Base-by-base conservation (phyloP, 306 rosid genomes). In the Quercus gilva region DNA sequence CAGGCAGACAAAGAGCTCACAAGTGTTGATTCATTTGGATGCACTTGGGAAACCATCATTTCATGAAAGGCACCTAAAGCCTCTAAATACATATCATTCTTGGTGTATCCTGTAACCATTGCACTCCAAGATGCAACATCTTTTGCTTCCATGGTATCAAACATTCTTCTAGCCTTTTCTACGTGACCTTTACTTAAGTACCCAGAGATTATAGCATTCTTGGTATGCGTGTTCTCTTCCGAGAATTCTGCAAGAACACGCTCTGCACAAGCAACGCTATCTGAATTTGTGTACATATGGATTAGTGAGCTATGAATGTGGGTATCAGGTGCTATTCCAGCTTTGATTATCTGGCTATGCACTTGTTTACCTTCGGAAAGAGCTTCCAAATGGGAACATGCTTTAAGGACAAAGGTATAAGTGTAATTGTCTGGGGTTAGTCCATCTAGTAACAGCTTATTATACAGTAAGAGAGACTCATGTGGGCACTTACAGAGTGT, bases 41-140 rank as follows among this genome's bases (percentile, higher is more conserved):
- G 74, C 31, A 81, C 79, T 29, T 80, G 76, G 68, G 68, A 67
- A 56, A 28, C 80, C 76, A 58, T 55, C 89, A 87, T 83, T 15
- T 85, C 82, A 23, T 21, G 84, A 49, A 86, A 82, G 2, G 76
- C 51, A 59, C 7, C 74, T 56, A 86, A 70, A 3, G 90, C 87
- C 49, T 86, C 84, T n/a, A 26, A 20, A 72, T 78, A 75, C 81
- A 84, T 25, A 1, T 82, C 83, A 60, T 82, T 86, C 69, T 78
- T 81, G 35, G 80, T 73, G 57, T 76, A 86, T 8, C 92, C 87
- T 33, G 83, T 67, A 64, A 86, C 58, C 83, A 86, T 82, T 70
- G 89, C 86, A 78, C 89, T 89, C 88, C 87, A 89, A 56, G 90
- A 82, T 64, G 88, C 88, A 28, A 68, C 84, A 78, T 89, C 92